Evolutionary conservation across 805 yeast genomes (phyloP), one percentile per base, ranked within the genome.

Genomic region (Monosporozyma yasuniensis): DNA sequence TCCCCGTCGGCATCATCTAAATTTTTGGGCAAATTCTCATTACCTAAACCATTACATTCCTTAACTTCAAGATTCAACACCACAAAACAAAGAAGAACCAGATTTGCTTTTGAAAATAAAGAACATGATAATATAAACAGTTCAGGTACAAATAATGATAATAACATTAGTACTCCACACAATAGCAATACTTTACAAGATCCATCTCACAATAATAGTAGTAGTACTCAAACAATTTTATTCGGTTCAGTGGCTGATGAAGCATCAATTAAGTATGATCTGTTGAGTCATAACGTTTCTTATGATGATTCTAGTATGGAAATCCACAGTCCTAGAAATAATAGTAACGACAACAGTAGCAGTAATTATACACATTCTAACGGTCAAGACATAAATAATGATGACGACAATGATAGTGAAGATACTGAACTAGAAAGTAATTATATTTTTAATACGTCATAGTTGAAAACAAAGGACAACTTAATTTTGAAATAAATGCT

Each of bases 341-440:
- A 25, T 8, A 25, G 27, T 25, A 25, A 25, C 8, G 27, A 25
- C 27, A 25, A 25, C 8, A 25, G 27, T 25, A 8, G 27, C 27
- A 25, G 27, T 25, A 8, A 8, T n/a, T n/a, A 18, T 37, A 30
- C 37, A 10, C 6, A 9, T 21, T 12, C 11, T 2, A 44, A 44
- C 21, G 12, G 5, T 30, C 28, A 12, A 16, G 46, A 30, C 21
- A 3, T 25, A 11, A 25, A 23, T 25, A 25, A 12, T n/a, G 2
- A 22, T 30, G 25, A 14, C 14, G 27, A 32, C 10, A 21, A 6
- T 21, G 47, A 44, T 11, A 61, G 65, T 44, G 49, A 56, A 14
- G 69, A 65, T 39, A 65, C 69, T 2, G 59, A 60, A 44, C 53
- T 65, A 35, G 60, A 63, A 7, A 60, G 67, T 46, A 65, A 65